Conservation (phyloP, 306 rosid species). For the Lithocarpus polystachyus region DNA sequence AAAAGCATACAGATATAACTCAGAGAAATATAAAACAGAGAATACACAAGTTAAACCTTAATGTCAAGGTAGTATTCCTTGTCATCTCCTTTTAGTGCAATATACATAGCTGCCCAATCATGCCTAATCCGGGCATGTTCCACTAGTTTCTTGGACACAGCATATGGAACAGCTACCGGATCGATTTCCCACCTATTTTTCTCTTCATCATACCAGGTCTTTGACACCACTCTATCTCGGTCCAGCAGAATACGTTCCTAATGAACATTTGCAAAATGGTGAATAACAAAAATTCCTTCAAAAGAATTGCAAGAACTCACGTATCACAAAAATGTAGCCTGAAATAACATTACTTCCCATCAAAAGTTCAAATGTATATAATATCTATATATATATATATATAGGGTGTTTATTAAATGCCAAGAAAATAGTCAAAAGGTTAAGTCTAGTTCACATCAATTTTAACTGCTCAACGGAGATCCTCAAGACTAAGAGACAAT, state of each 20-base stretch:
- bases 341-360: neutral
- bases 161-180: constrained; percentile 83
- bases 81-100: constrained; percentile 81
- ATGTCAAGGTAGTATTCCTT: constrained; percentile 70
- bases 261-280: constrained; percentile 23
- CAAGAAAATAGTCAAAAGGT: neutral
- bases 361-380: constrained; percentile 2
- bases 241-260: constrained; percentile 82
- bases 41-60: constrained; percentile 46
- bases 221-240: constrained; percentile 84
- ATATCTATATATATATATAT: neutral
- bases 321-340: neutral
- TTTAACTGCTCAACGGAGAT: neutral
- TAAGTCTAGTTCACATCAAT: neutral
- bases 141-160: constrained; percentile 64
- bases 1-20: constrained; percentile 29
- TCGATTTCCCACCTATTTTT: constrained; percentile 90
- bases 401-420: neutral
- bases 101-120: constrained; percentile 88
- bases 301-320: constrained; percentile 12
- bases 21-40: constrained; percentile 25
- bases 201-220: constrained; percentile 85
- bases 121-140: constrained; percentile 80
- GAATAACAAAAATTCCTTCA: constrained; percentile 12
- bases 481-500: neutral